These are phyloP conservation scores for Petunia hybrid DNA, from an alignment of 305 asterid species.

Conservation along the genomic window DNA sequence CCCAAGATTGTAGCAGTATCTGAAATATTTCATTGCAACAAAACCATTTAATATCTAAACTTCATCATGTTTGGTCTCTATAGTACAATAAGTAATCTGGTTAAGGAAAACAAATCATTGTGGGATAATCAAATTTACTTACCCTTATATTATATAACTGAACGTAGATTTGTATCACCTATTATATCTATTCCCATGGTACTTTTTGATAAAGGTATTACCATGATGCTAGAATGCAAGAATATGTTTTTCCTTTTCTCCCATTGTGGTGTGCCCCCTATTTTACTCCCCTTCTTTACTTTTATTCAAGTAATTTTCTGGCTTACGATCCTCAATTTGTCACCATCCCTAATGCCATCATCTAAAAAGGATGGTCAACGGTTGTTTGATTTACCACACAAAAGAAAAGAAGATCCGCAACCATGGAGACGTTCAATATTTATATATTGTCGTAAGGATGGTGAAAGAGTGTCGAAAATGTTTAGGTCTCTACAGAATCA, in stretches of 20 bases:
- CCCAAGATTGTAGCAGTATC: neutral
- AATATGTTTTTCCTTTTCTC: constrained; percentile 15
- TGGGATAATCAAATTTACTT: constrained; percentile 16
- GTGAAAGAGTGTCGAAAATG: constrained; percentile 25
- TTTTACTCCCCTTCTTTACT: neutral
- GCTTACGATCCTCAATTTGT: neutral
- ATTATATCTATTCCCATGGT: neutral
- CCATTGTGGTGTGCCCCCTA: constrained; percentile 2
- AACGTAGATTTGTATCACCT: neutral
- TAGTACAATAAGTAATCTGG: constrained; percentile 2
- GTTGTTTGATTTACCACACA: neutral
- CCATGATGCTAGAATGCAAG: neutral
- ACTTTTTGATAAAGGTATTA: neutral
- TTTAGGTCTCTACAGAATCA: constrained; percentile 3
- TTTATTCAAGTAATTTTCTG: constrained; percentile 21
- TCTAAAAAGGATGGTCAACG: constrained; percentile 3
- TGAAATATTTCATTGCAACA: neutral
- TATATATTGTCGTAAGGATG: neutral
- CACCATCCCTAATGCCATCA: constrained; percentile 5
- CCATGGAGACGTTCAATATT: neutral
- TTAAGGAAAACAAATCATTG: constrained; percentile 13
- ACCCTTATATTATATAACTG: neutral
- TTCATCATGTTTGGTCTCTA: neutral
- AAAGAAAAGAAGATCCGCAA: constrained; percentile 23
- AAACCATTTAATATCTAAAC: neutral